Conservation (phyloP, 2,329 filamentous ascomycete species). For the Juglanconis juglandina region DNA sequence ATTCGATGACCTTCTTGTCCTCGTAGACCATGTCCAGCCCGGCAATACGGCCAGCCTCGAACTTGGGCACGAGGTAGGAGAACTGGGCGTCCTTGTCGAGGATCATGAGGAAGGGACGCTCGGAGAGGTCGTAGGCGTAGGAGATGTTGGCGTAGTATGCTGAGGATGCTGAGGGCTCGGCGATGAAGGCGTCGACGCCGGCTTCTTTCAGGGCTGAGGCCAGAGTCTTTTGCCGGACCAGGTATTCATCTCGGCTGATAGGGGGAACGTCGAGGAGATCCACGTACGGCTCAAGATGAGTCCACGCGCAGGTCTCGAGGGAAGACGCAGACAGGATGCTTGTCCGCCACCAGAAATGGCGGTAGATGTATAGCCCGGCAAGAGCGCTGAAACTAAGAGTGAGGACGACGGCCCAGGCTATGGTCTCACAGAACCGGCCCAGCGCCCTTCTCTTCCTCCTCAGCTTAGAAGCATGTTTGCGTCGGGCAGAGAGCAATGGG, state of each 20-base stretch:
- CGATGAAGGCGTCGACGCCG: conserved; percentile 28
- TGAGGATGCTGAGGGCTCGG: conserved; percentile 27
- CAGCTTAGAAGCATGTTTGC: neutral
- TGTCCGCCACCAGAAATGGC: conserved; percentile 1
- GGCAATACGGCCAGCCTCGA: conserved; percentile 28
- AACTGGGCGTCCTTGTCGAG: conserved; percentile 23
- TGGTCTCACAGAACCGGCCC: conserved; percentile 15
- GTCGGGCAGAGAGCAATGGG: conserved; percentile 3
- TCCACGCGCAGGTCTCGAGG: conserved; percentile 27
- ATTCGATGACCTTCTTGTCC: conserved; percentile 24
- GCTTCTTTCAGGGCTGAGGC: conserved; percentile 22
- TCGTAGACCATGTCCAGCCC: conserved; percentile 28
- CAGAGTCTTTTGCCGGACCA: conserved; percentile 24
- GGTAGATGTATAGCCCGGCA: conserved; percentile 7
- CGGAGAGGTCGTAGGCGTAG: conserved; percentile 23
- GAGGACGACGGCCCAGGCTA: conserved; percentile 13
- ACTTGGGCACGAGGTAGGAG: conserved; percentile 28
- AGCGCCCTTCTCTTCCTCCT: conserved; percentile 7
- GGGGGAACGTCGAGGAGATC: conserved; percentile 25
- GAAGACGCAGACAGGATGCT: conserved; percentile 2
- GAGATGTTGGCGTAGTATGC: conserved; percentile 26
- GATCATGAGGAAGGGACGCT: conserved; percentile 28
- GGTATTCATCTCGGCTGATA: conserved; percentile 25
- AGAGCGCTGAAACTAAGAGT: conserved; percentile 5
- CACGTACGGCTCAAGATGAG: conserved; percentile 21